Percentiles rank a stretch among this genome's conserved stretches.
Evolutionary conservation across 2,329 filamentous ascomycete species (phyloP).

Genomic region (Stenocarpella maydis): DNA sequence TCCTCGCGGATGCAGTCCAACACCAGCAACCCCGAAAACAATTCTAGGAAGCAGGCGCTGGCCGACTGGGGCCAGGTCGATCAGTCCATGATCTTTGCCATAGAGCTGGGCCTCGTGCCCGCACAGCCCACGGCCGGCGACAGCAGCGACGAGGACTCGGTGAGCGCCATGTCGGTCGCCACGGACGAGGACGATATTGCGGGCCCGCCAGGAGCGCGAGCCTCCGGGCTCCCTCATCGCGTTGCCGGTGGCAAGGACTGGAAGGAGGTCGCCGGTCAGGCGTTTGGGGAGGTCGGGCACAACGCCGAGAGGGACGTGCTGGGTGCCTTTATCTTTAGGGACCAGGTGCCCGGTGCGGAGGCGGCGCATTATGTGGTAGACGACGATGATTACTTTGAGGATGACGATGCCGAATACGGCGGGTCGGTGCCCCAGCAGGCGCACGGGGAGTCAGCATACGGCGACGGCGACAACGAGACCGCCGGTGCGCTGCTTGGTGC

Average conservation of each 20-base stretch:
- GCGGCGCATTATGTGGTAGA: not conserved
- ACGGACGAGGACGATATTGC: slow-evolving; percentile 39
- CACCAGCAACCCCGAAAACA: slow-evolving; percentile 4
- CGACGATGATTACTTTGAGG: not conserved
- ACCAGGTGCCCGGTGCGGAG: slow-evolving; percentile 36
- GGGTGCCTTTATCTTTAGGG: slow-evolving; percentile 44
- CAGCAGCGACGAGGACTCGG: not conserved
- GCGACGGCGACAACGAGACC: not conserved
- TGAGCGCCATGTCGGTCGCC: slow-evolving; percentile 27
- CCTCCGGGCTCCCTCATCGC: not conserved
- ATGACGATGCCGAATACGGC: not conserved
- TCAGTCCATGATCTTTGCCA: slow-evolving; percentile 28
- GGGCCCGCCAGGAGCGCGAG: slow-evolving; percentile 2
- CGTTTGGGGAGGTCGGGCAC: slow-evolving; percentile 42
- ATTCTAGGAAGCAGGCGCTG: slow-evolving; percentile 4
- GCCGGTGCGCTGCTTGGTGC: not conserved
- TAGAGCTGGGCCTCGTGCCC: slow-evolving; percentile 29
- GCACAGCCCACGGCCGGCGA: not conserved
- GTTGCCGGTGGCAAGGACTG: slow-evolving; percentile 5
- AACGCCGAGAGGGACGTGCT: slow-evolving; percentile 45
- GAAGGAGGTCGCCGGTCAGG: slow-evolving; percentile 9
- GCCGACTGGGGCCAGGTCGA: slow-evolving; percentile 27
- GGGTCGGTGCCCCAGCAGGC: not conserved
- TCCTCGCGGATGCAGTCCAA: not conserved
- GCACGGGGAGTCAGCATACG: not conserved